These are phyloP conservation scores for Globisporangium echinulatum DNA, from an alignment of 352 stramenopile species.

Conservation along the genomic window DNA sequence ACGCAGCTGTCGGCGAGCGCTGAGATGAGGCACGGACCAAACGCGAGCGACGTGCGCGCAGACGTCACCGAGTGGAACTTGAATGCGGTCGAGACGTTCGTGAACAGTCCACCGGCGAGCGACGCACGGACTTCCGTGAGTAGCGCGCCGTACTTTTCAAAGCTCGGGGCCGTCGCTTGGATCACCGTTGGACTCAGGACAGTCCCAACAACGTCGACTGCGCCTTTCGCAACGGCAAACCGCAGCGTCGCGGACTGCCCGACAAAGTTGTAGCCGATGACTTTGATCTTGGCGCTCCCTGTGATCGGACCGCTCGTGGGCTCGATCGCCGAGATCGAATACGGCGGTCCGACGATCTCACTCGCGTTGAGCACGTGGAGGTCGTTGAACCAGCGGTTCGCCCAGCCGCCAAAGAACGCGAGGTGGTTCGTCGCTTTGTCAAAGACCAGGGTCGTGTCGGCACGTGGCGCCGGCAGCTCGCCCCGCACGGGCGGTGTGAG, in stretches of 20 bases:
- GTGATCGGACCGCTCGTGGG: constrained; percentile 93
- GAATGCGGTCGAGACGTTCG: constrained; percentile 83
- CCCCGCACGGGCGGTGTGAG: constrained; percentile 53
- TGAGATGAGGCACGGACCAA: constrained; percentile 86
- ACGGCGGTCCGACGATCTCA: constrained; percentile 94
- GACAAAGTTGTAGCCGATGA: constrained; percentile 92
- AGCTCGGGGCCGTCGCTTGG: constrained; percentile 89
- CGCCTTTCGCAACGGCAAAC: constrained; percentile 92
- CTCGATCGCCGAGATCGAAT: constrained; percentile 90
- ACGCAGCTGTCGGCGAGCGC: constrained; percentile 57
- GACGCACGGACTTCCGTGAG: constrained; percentile 86
- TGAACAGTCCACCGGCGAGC: constrained; percentile 89
- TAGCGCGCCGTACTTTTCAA: constrained; percentile 91
- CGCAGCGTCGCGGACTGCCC: constrained; percentile 81
- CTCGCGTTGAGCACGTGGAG: constrained; percentile 90
- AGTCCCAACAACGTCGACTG: constrained; percentile 85
- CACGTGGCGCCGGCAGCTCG: constrained; percentile 81
- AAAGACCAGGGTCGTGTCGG: constrained; percentile 93
- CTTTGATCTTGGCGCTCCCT: constrained; percentile 84
- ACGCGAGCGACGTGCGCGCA: constrained; percentile 88
- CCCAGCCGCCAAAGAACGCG: constrained; percentile 95
- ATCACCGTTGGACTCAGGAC: constrained; percentile 86
- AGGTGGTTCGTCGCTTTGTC: constrained; percentile 87
- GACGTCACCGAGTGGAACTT: constrained; percentile 94
- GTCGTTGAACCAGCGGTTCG: constrained; percentile 94